Evolutionary conservation across 306 rosid species (phyloP), one percentile per base, ranked within the genome.

Genomic region (Astragalus glycyphyllos): DNA sequence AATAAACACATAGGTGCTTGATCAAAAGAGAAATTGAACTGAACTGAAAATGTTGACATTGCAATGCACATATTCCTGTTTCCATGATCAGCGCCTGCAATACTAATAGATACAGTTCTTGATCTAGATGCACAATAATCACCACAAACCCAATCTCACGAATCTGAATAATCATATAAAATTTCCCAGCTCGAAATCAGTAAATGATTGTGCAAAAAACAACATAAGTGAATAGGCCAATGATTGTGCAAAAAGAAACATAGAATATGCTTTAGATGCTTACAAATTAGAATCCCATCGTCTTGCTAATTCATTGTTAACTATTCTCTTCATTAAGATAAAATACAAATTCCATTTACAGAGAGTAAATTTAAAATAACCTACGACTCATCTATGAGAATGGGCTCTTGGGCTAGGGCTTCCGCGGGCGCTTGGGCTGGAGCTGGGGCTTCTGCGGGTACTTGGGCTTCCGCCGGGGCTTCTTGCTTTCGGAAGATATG

Each of bases 401-500:
- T 55, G 1, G 87, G 81, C 15, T 38, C 37, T 3, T 50, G 37
- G 8, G 31, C 23, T 31, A 45, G 26, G 3, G 47, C 65, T 4
- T 46, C 23, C 23, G 23, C 23, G 1, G 87, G 81, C 15, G 31
- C 31, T 26, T 26, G 58, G 14, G 61, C 55, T 9, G 75, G 40
- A n/a, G n/a, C n/a, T n/a, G n/a, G n/a, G 20, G 61, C 68, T 15
- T 46, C 29, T 2, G 2, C 29, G 2, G 29, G 29, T 23, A 2
- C 29, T 23, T 23, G 48, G 14, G 61, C 55, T 9, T 26, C 31
- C 31, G 31, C 31, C 31, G 72, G 40, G 20, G 61, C 65, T 15
- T 44, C 83, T 4, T 78, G 56, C 59, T 81, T 86, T 16, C 53
- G 72, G 58, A 94, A 94, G 72, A 91, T 79, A n/a, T 77, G 78